Base-by-base conservation (phyloP, 768 basidiomycete species). In the Trametes cubensis region DNA sequence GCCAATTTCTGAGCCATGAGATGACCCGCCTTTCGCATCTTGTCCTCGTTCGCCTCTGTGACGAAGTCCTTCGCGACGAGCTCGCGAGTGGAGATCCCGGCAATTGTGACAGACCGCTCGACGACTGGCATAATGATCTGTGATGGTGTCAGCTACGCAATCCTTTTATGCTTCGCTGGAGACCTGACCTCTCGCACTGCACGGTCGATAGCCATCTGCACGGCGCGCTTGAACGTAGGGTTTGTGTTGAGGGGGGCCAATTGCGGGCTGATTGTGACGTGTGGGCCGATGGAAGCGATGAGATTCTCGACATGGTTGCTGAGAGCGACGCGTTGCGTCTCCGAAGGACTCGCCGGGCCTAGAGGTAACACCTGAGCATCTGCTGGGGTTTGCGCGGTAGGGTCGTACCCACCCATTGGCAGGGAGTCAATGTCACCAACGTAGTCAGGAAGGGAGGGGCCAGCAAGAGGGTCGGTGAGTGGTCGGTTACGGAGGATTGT, bases 1-100 rank as follows among this genome's bases (percentile, higher is more conserved):
- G 97, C 97, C 54, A 99, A 84, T 73, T 94, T 96, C 75, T 94
- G 94, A 2, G 95, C 95, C 95, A 98, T 98, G 39, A 94, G 74
- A 73, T 97, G 94, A 14, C 92, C 94, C 25, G 97, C 94, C 69
- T 89, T 89, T 38, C 94, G 89, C 70, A 99, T 76, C 73, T 92
- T 95, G 52, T 90, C 87, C 69, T 98, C 95, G 70, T 91, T 92
- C 25, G 87, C 79, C 65, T 99, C 97, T 53, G 92, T 93, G 3
- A 90, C 94, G 66, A 95, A 99, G 74, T 99, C 97, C 76, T 98
- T 98, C 48, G 88, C 84, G 20, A 97, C 93, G 11, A 99, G 80
- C 72, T 99, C 97, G 41, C 95, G 83, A 18, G 96, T 96, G 15
- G 97, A 98, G 66, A 98, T 98, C 25, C 95, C 94, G 13, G 96